These are phyloP conservation scores for Kodamaea nitidulidarum DNA, from an alignment of 805 yeast species.

Conservation along the genomic window DNA sequence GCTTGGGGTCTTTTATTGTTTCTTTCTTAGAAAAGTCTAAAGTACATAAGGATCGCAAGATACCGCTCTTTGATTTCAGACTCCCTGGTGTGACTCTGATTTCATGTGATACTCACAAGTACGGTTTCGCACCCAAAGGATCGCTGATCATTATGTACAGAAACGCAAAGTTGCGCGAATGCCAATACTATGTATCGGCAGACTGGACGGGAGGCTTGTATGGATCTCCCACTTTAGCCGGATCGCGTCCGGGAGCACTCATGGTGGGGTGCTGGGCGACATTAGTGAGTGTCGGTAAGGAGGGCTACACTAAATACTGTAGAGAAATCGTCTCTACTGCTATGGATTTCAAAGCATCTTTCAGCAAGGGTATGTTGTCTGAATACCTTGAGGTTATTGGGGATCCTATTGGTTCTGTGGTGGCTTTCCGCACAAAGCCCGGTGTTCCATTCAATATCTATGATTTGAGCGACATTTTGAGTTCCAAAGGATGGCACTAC, in stretches of 20 bases:
- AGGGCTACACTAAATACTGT: slow-evolving; percentile 74
- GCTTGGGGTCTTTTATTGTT: slow-evolving; percentile 88
- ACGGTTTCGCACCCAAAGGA: slow-evolving; percentile 98
- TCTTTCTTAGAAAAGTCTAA: slow-evolving; percentile 65
- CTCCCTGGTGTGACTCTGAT: slow-evolving; percentile 91
- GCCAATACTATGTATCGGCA: slow-evolving; percentile 78
- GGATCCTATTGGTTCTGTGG: slow-evolving; percentile 79
- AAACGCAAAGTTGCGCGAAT: slow-evolving; percentile 55
- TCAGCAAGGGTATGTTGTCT: slow-evolving; percentile 38
- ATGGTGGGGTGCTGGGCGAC: slow-evolving; percentile 99
- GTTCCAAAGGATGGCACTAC: slow-evolving; percentile 81
- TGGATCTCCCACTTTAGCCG: slow-evolving; percentile 95
- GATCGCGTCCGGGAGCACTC: slow-evolving; percentile 94
- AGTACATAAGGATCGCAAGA: slow-evolving; percentile 38
- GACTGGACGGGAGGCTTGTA: slow-evolving; percentile 95
- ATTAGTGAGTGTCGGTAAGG: slow-evolving; percentile 70
- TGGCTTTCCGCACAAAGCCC: slow-evolving; percentile 60
- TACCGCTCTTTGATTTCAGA: slow-evolving; percentile 75
- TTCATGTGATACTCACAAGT: slow-evolving; percentile 98
- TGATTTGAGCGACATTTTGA: slow-evolving; percentile 67
- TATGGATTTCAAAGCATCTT: slow-evolving; percentile 44
- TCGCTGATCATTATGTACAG: slow-evolving; percentile 91
- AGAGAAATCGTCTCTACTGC: slow-evolving; percentile 65
- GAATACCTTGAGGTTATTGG: slow-evolving; percentile 71
- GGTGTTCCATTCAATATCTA: slow-evolving; percentile 54